These are phyloP conservation scores for Puya raimondii DNA, from an alignment of 176 grass and related monocot species.

Conservation along the genomic window DNA sequence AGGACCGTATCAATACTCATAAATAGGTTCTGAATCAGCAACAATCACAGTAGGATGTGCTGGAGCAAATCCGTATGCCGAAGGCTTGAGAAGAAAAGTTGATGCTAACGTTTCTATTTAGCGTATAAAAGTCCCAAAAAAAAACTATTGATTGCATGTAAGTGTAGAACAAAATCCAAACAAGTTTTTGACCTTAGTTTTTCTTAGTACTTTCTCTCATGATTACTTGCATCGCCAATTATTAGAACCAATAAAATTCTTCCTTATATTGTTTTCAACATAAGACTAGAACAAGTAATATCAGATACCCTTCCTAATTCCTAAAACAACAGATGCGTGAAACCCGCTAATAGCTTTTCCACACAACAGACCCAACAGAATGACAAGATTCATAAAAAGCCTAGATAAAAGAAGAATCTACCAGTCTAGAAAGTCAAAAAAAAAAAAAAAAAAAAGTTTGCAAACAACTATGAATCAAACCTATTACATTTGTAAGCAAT, in stretches of 20 bases:
- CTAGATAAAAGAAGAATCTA: too few relatives aligned
- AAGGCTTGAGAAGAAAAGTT: background rate
- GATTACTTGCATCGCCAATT: background rate
- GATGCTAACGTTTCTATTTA: background rate
- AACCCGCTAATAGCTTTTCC: background rate
- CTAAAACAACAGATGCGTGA: background rate
- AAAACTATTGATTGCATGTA: background rate
- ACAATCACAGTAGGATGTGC: too few relatives aligned
- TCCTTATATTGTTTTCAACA: background rate
- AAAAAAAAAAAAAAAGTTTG: too few relatives aligned
- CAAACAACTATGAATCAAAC: too few relatives aligned
- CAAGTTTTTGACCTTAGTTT: background rate
- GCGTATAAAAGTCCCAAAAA: background rate
- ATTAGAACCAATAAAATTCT: background rate
- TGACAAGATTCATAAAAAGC: too few relatives aligned
- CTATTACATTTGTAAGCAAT: too few relatives aligned
- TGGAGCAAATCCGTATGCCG: too few relatives aligned
- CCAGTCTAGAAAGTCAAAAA: too few relatives aligned
- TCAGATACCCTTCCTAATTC: background rate
- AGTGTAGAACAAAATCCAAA: background rate
- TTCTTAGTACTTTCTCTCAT: background rate
- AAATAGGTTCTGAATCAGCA: too few relatives aligned
- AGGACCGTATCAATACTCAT: too few relatives aligned
- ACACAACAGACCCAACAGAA: too few relatives aligned
- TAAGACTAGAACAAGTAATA: background rate